Evolutionary conservation across 169 alveolate species (phyloP).

Genomic region (Plasmodium gaboni): DNA sequence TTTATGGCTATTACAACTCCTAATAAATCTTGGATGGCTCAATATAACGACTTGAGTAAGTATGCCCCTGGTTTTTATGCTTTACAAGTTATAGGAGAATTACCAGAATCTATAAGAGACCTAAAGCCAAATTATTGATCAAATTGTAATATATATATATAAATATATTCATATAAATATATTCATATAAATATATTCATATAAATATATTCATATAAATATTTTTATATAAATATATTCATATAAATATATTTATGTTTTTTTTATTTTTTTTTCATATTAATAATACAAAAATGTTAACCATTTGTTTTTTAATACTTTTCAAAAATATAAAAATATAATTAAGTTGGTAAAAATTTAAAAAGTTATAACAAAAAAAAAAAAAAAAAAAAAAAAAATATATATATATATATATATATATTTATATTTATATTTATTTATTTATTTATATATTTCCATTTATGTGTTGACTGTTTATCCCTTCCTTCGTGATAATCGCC

Average conservation of each 20-base stretch:
- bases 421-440: neutral
- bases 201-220: too few relatives aligned
- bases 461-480: constrained; percentile 77
- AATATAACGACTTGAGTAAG: constrained; percentile 87
- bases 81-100: constrained; percentile 89
- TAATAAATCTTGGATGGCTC: constrained; percentile 92
- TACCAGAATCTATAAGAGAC: constrained; percentile 85
- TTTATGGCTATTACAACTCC: constrained; percentile 90
- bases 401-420: neutral
- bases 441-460: neutral
- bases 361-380: neutral
- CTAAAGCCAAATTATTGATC: constrained; percentile 26
- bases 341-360: neutral
- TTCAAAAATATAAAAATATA: too few relatives aligned
- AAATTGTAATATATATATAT: neutral
- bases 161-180: too few relatives aligned
- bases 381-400: neutral
- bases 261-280: neutral
- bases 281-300: too few relatives aligned
- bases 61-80: constrained; percentile 92
- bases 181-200: too few relatives aligned
- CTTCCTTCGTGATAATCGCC: constrained; percentile 97
- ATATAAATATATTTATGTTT: neutral
- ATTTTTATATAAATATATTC: too few relatives aligned
- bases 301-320: too few relatives aligned